Base-by-base conservation (phyloP, 2,329 filamentous ascomycete genomes). In the Dactylellina leptospora region DNA sequence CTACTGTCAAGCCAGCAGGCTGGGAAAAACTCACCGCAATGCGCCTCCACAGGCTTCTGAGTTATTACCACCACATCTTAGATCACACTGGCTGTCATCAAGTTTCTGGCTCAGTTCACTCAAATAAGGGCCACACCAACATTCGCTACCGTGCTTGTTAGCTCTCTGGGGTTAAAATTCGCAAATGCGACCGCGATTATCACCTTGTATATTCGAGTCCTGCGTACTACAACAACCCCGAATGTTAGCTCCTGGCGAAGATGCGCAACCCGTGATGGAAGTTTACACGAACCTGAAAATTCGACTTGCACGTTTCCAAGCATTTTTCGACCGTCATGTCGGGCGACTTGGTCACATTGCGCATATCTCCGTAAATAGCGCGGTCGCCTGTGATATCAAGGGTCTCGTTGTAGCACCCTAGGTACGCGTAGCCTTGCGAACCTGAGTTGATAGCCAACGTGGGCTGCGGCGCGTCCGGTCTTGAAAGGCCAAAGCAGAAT, bases 321-420 rank as follows among this genome's bases (percentile, higher is more conserved):
- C 85, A 88, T 66, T 78, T 75, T 16, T 80, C 78, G 8, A 84
- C 83, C 22, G 84, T 86, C 83, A 87, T 84, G 72, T 79, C 78
- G 59, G 81, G 82, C 8, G 80, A 76, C 13, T 76, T 74, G 40
- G 82, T 80, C 63, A 81, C 77, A 74, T 80, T 80, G n/a, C n/a
- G n/a, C n/a, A n/a, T n/a, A 48, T 82, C 82, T 47, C 80, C 81
- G 18, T 78, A 74, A 3, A 87, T 79, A 13, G 85, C 84, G 75
- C 81, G 82, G 51, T 70, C 77, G 48, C 79, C 79, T 25, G 80
- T 79, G 11, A 84, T 76, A 38, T 80, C 79, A n/a, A 81, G 82
- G 1, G 85, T 86, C 76, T 87, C 85, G 75, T 85, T 85, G 79
- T 80, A 87, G 80, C 86, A 88, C 62, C 85, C 85, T n/a, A 78